These are phyloP conservation scores for Penicillium sp. DNA, from an alignment of 2,329 filamentous ascomycete genomes.

Conservation along the genomic window DNA sequence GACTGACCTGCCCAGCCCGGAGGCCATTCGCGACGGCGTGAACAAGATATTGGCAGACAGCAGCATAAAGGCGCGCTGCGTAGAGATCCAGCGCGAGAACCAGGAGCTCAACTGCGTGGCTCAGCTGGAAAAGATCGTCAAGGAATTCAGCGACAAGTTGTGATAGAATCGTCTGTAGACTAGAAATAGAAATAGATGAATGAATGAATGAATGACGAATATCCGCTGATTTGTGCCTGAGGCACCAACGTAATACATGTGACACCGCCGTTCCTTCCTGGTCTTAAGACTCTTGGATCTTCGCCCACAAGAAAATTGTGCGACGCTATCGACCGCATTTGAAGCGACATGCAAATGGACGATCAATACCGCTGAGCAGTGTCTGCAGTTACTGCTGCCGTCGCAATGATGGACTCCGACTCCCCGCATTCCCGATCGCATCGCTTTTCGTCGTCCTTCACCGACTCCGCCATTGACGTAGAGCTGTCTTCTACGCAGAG, in stretches of 20 bases:
- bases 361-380: neutral
- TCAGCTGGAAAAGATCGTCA: neutral
- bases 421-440: conserved; percentile 14
- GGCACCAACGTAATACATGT: neutral
- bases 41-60: neutral
- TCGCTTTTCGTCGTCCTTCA: conserved; percentile 18
- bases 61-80: neutral
- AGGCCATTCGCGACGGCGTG: neutral
- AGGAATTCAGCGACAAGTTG: neutral
- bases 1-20: neutral
- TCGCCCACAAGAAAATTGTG: neutral
- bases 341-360: neutral
- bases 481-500: conserved; percentile 7
- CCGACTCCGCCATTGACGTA: conserved; percentile 26
- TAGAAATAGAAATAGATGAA: neutral
- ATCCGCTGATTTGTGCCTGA: neutral
- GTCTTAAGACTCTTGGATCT: neutral
- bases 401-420: neutral
- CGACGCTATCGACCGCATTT: neutral
- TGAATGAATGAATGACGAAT: neutral
- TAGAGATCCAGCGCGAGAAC: neutral
- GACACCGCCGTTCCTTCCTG: neutral
- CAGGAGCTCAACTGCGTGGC: neutral
- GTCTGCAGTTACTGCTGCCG: neutral
- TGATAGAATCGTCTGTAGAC: neutral